These are phyloP conservation scores for Pugionium cornutum DNA, from an alignment of 345 rosid genomes.

Conservation along the genomic window DNA sequence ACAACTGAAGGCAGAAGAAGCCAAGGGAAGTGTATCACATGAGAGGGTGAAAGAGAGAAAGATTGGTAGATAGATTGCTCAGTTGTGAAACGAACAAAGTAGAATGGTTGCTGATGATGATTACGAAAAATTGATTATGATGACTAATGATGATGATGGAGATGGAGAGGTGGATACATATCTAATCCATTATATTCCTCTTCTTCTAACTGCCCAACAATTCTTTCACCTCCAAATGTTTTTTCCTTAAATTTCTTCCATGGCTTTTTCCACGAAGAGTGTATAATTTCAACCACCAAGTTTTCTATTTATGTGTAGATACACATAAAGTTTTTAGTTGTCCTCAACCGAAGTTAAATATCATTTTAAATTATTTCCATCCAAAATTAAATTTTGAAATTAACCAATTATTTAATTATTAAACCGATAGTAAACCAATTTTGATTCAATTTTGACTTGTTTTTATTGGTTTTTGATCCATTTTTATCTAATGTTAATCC, in stretches of 20 bases:
- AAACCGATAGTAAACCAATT: no score
- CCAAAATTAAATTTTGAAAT: no score
- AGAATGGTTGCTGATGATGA: conserved; percentile 58
- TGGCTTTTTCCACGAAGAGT: background rate
- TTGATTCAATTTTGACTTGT: no score
- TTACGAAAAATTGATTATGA: conserved; percentile 28
- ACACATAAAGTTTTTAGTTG: no score
- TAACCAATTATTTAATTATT: no score
- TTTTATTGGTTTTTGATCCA: no score
- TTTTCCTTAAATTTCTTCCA: conserved; percentile 4
- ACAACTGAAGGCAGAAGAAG: conserved; percentile 41
- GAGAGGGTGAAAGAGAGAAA: conserved; percentile 40
- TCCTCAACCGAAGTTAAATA: no score
- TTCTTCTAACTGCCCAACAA: conserved; percentile 14
- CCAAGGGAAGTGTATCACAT: conserved; percentile 39
- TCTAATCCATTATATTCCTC: conserved; percentile 33
- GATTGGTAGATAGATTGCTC: conserved; percentile 40
- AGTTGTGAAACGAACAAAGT: conserved; percentile 66
- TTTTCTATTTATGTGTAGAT: no score
- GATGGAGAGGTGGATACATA: conserved; percentile 34
- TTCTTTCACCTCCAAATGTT: conserved; percentile 6
- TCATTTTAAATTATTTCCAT: no score
- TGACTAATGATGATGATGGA: conserved; percentile 12
- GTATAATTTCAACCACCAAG: no score
- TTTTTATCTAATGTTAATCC: no score